Base-by-base conservation (phyloP, 2,329 filamentous ascomycete species). In the Aotearoamyces nothofagi region DNA sequence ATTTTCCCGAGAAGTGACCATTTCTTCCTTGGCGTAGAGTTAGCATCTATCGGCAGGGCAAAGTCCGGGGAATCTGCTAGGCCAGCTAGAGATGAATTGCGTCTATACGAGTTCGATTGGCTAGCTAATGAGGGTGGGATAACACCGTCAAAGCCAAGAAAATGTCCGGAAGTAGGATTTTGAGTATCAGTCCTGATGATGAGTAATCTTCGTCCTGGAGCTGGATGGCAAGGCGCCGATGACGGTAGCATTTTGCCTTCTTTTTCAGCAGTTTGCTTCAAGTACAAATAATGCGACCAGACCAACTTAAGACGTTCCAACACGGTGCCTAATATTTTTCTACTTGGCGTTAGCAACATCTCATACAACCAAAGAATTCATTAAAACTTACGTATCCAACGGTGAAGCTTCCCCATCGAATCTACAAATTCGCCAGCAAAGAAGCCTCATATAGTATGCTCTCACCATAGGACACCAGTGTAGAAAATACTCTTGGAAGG, bases 401-500 rank as follows among this genome's bases (percentile, higher is more conserved):
- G 59, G 52, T 15, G 59, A 58, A 15, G 63, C 58, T 15, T 64
- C 44, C 30, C 47, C 69, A 40, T 75, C 69, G 41, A 66, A 69
- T 33, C 77, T 59, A 32, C 67, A 74, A 17, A 81, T 45, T 30
- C 76, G 64, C 77, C 77, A 82, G 48, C 75, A 79, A 17, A 80
- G 47, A 19, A 82, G 50, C 17, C 77, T 70, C 62, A 79, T 78
- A 41, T 67, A 81, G 51, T 80, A 81, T 14, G 75, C 69, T 40
- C 77, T 61, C n/a, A 81, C 73, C 77, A 81, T 81, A 1, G 77
- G 74, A 47, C 73, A 80, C 77, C 77, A 81, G 42, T 81, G 76
- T 39, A 68, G 75, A 49, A 81, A 82, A 35, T 73, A 66, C 37
- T 63, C 66, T 36, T 73, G 66, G 46, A 81, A 81, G 17, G 71